Evolutionary conservation across 2,329 filamentous ascomycete species (phyloP), one percentile per base, ranked within the genome.

Genomic region (Fusarium zealandicum): DNA sequence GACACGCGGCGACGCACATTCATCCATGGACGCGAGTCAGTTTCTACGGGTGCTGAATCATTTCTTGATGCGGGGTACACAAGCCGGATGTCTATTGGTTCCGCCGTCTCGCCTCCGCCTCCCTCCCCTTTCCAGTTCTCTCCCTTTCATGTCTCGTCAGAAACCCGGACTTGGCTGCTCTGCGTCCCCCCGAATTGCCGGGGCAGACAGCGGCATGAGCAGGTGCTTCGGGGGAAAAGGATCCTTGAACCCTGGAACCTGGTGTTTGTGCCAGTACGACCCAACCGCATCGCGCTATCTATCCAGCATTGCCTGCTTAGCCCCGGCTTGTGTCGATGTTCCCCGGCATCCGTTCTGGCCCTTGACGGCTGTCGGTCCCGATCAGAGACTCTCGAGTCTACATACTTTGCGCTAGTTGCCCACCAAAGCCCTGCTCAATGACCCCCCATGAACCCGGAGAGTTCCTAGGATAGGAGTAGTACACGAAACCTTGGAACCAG

Each of bases 221-320:
- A 25, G 13, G 18, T 28, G n/a, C 14, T 28, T 17, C 22, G 20
- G 20, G 4, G 22, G 18, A n/a, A 14, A 4, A 10, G 16, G 13
- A 20, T 25, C 18, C 12, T 33, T 6, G 30, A 16, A 14, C 14
- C 30, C 28, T 8, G 22, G 22, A 20, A 20, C 20, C 20, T 20
- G 20, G 6, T 25, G 32, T 28, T 12, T 17, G 16, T 31, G 43
- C 31, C 32, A 22, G 37, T 17, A 13, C 16, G 38, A 25, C 32
- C 16, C 33, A 22, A 32, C 22, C 32, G 27, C 37, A 9, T 2
- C 14, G 43, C 33, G 20, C 33, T 20, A 47, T 38, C 13, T n/a
- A 38, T n/a, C 36, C 27, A 47, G 45, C 27, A 33, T 48, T 40
- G n/a, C 27, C 35, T 40, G 14, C 35, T 36, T 48, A 36, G 45